Percentiles rank a stretch among this genome's conserved stretches.
Conservation (phyloP, 495 filamentous ascomycete species). For the Aspergillus ostianus region DNA sequence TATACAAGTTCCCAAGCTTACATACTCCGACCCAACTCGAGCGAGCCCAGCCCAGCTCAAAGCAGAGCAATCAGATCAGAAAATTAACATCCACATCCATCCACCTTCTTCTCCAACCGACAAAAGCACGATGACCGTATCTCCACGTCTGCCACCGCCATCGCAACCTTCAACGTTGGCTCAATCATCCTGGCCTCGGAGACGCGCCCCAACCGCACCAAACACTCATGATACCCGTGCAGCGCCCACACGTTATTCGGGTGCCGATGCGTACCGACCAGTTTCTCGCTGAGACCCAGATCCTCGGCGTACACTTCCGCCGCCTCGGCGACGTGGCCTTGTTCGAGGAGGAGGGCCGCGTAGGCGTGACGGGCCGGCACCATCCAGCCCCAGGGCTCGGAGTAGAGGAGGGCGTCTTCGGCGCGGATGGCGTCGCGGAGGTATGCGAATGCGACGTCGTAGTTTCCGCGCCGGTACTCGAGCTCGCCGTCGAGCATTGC, state of each 20-base stretch:
- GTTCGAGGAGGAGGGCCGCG: constrained; percentile 62
- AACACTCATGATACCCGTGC: constrained; percentile 64
- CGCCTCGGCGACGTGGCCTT: constrained; percentile 55
- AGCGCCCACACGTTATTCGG: constrained; percentile 68
- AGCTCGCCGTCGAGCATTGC: constrained; percentile 66
- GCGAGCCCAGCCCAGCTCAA: no score
- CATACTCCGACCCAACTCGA: no score
- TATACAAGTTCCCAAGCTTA: no score
- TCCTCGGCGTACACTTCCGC: constrained; percentile 57
- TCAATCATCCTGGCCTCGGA: constrained; percentile 51
- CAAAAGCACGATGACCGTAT: constrained; percentile 64
- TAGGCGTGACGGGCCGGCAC: constrained; percentile 64
- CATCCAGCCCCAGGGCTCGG: constrained; percentile 74
- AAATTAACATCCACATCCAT: not conserved
- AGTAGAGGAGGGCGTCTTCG: constrained; percentile 58
- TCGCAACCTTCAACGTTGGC: constrained; percentile 46
- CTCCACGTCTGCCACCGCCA: constrained; percentile 57
- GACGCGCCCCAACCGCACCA: constrained; percentile 46
- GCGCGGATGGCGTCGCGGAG: constrained; percentile 48
- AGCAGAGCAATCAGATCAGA: no score
- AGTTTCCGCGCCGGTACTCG: constrained; percentile 55
- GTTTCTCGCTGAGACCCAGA: constrained; percentile 53
- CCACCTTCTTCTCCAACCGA: constrained; percentile 28
- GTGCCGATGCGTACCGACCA: constrained; percentile 59
- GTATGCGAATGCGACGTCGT: constrained; percentile 47